Base-by-base conservation (phyloP, 768 basidiomycete genomes). In the Trametes cinnabarina region DNA sequence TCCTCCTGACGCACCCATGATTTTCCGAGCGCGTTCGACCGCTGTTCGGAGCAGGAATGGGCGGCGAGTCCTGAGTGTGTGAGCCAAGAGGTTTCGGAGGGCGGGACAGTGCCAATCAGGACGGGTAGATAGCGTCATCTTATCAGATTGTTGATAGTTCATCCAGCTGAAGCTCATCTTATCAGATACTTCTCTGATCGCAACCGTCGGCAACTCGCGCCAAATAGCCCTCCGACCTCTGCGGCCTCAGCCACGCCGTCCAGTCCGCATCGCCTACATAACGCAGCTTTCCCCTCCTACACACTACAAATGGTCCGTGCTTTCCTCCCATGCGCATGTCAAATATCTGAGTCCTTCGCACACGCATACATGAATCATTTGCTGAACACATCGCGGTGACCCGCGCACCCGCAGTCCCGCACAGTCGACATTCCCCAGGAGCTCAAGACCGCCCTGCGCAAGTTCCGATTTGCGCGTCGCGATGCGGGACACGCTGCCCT, bases 391-490 rank as follows among this genome's bases (percentile, higher is more conserved):
- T 22, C 20, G 23, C 47, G 23, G 39, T 23, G 26, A 20, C 20
- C 30, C 30, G 30, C 4, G 22, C 44, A 28, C 15, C 23, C 44
- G 11, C 68, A 88, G 86, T 83, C 84, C 20, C 76, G 77, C 69
- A 93, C 91, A 46, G 93, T 96, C 53, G 94, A 95, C 69, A 92
- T 94, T 66, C 90, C 91, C 0, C 79, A 86, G 64, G 77, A 79
- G 44, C 80, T 95, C 71, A 90, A 89, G 71, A 84, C 88, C 61
- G 76, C 84, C 23, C 83, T 95, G 40, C 84, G 88, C 72, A 94
- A 93, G 68, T 96, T 95, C 75, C 76, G 90, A 14, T 89, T 92
- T 55, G 76, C 76, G 4, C 82, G 88, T 22, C 84, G 80, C 66
- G 81, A 79, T 42, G 72, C 79, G 19, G 88, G 86, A 37, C 87